Base-by-base conservation (phyloP, 2,329 filamentous ascomycete genomes). In the Penicillium sp. region DNA sequence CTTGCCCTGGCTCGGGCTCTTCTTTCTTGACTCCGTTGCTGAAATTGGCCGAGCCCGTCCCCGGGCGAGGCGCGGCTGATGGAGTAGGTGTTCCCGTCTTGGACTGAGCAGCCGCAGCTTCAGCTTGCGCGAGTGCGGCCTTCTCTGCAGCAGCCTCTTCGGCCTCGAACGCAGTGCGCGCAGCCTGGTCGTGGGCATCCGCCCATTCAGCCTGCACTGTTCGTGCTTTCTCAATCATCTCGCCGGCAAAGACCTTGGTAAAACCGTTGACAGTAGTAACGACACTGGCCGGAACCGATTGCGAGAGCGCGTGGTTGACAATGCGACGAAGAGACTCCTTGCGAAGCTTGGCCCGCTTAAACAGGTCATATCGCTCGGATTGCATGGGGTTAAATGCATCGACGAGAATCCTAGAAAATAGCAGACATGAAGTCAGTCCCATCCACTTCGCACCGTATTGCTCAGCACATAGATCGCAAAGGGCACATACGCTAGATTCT, bases 251-350 rank as follows among this genome's bases (percentile, higher is more conserved):
- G 47, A 81, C 74, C 61, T 85, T 85, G 14, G 78, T 78, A 57
- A 81, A 83, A 8, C 78, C 78, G 28, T 76, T 78, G 36, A 85
- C 79, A 4, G 78, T 78, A 10, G 78, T 80, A 26, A 84, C 76
- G 36, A 84, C 79, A 46, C 76, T 79, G 18, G 75, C 72, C 1
- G 81, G 81, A 4, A 85, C 80, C 32, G 78, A 82, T 58, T 85
- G 81, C 2, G 77, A 80, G 26, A 85, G 73, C 1, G 80, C 82
- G 58, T 82, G 79, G 53, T 85, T 85, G 46, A 81, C 79, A 46
- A 85, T 77, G 52, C 72, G 60, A 41, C 73, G 71, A 10, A 77
- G 64, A 1, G 70, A 73, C 35, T 72, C 67, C 43, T 75, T 75
- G 23, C 72, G 68, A 34, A 77, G 56, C 49, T 73, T 75, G 6